Evolutionary conservation across 495 filamentous ascomycete species (phyloP).

Genomic region (Penicillium diatomitis): DNA sequence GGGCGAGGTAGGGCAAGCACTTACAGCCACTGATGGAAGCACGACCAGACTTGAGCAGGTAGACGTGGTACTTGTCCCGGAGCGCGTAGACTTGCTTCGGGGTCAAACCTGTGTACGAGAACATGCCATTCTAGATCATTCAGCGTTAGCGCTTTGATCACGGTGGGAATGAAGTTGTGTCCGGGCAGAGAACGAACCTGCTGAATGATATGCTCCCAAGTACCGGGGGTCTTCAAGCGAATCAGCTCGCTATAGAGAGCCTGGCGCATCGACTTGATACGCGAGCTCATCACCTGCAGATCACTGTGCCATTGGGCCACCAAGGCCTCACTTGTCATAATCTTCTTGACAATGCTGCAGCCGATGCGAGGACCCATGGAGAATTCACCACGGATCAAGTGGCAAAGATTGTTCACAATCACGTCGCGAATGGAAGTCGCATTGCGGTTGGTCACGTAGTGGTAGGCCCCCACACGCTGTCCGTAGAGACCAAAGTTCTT

Average conservation of each 20-base stretch:
- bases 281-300: constrained; percentile 42
- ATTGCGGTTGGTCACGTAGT: constrained; percentile 31
- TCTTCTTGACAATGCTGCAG: constrained; percentile 41
- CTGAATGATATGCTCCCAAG: constrained; percentile 41
- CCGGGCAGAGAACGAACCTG: constrained; percentile 21
- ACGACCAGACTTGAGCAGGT: constrained; percentile 39
- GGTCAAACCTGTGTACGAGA: constrained; percentile 42
- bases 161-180: not conserved
- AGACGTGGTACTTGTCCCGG: constrained; percentile 42
- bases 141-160: not conserved
- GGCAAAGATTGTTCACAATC: constrained; percentile 35
- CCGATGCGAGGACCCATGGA: constrained; percentile 42
- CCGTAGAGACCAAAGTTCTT: constrained; percentile 51
- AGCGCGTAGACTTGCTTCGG: constrained; percentile 35
- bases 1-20: constrained; percentile 3
- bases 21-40: constrained; percentile 42
- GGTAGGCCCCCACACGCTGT: constrained; percentile 42
- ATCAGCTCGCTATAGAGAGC: constrained; percentile 36
- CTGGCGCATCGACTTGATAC: constrained; percentile 40
- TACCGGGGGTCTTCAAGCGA: constrained; percentile 35
- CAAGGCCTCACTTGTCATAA: constrained; percentile 32
- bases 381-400: constrained; percentile 39
- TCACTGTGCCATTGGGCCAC: constrained; percentile 40
- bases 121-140: constrained; percentile 41
- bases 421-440: constrained; percentile 25